Evolutionary conservation across 257 asterid species (phyloP), one percentile per base, ranked within the genome.

Genomic region (Salvia hispanica): DNA sequence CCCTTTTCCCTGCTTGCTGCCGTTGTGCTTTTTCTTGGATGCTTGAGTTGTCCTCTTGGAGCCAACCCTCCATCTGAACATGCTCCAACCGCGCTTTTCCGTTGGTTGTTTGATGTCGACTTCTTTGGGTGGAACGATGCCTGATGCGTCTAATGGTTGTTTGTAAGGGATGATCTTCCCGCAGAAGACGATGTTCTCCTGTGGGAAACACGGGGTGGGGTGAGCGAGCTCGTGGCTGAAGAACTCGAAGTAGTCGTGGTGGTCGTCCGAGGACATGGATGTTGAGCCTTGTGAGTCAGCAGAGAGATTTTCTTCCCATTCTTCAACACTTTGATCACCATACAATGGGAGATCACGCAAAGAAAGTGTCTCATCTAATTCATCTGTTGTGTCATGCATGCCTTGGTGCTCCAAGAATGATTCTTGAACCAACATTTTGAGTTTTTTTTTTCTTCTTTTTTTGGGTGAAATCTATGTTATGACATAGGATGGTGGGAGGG

Each of bases 301-400:
- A 14, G 83, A 79, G 4, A 80, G 55, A 28, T 75, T 68, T 11
- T 76, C 79, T 47, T 62, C 82, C 82, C 82, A 75, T 0, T 76
- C 67, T 0, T 60, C 70, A 11, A 58, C 66, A 47, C 68, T 66
- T 4, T 69, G 69, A 48, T 71, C 76, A 33, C 83, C 70, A 9
- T 76, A 78, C 48, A 88, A 40, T 44, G 91, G 83, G 13, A 84
- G 83, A 63, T 84, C 95, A 72, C 88, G 79, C 5, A 90, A 74
- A 46, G 96, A 87, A 15, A 90, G 87, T n/a, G 95, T 82, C 5
- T 90, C 96, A 40, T 79, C 88, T 12, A 64, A 73, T 36, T 79
- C 92, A 21, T 81, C 85, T 25, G 64, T 5, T 12, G 61, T 10
- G 8, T 42, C 66, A 9, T 73, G 67, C 82, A 69, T 78, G 69